These are phyloP conservation scores for Trametes villosa DNA, from an alignment of 768 basidiomycete genomes.

Conservation along the genomic window DNA sequence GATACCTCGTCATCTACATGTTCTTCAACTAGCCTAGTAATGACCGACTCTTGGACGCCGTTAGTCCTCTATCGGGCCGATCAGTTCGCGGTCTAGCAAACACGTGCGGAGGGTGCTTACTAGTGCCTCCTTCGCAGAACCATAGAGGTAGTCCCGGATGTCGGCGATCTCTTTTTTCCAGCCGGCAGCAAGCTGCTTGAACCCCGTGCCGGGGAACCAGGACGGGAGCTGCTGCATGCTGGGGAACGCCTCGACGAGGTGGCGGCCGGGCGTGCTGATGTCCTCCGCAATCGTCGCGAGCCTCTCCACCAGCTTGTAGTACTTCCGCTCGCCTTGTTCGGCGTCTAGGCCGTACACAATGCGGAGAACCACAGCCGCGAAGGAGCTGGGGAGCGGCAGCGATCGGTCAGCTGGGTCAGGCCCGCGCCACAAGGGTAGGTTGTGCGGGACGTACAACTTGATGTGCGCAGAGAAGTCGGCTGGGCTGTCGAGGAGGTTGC, in stretches of 20 bases:
- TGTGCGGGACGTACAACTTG: conserved; percentile 11
- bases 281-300: conserved; percentile 12
- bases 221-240: conserved; percentile 56
- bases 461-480: conserved; percentile 12
- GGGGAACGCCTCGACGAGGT: conserved; percentile 34
- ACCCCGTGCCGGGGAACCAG: conserved; percentile 72
- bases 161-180: conserved; percentile 72
- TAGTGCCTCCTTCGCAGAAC: conserved; percentile 58
- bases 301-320: conserved; percentile 11
- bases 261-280: conserved; percentile 17
- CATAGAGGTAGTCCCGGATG: conserved; percentile 66
- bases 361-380: conserved; percentile 46
- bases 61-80: neutral
- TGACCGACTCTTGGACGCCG: conserved; percentile 9
- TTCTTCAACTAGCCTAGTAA: conserved; percentile 5
- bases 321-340: conserved; percentile 43
- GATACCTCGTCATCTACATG: conserved; percentile 5
- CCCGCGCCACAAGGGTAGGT: neutral
- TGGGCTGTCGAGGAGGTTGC: conserved; percentile 8
- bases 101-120: conserved; percentile 37
- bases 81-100: neutral
- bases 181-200: conserved; percentile 58
- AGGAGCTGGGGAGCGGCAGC: conserved; percentile 64
- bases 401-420: conserved; percentile 45
- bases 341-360: conserved; percentile 49